A percentile compares a stretch with the other conserved stretches of the same genome.
phyloP scores from a whole-genome alignment of 805 yeast species.

The Suhomyces sp. region DNA sequence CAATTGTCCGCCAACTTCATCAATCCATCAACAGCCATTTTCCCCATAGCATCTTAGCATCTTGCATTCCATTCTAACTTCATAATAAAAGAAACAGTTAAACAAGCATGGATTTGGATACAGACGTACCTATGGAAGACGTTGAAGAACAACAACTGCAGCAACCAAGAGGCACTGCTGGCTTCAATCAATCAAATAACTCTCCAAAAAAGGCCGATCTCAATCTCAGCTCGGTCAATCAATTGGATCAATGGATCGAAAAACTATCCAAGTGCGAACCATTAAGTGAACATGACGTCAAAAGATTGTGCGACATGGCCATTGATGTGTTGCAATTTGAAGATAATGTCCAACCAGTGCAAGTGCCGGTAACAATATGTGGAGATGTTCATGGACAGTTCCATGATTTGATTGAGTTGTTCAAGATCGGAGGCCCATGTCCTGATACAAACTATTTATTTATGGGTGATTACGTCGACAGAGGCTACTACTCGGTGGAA shows the following conservation, averaged over 20 bases:
- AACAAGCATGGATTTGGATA: constrained; percentile 64
- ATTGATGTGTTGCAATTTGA: constrained; percentile 87
- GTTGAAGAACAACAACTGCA: constrained; percentile 50
- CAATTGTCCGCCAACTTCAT: background rate
- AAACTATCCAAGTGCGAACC: constrained; percentile 77
- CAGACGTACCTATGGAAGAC: constrained; percentile 84
- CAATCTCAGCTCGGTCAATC: constrained; percentile 47
- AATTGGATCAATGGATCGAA: constrained; percentile 86
- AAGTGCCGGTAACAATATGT: constrained; percentile 94
- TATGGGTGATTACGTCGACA: constrained; percentile 77
- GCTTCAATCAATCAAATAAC: constrained; percentile 5
- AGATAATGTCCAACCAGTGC: constrained; percentile 93
- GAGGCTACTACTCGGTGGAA: constrained; percentile 89
- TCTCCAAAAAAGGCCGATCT: constrained; percentile 34
- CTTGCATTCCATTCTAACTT: background rate
- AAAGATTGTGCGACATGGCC: constrained; percentile 82
- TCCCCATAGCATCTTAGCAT: background rate
- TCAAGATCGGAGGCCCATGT: constrained; percentile 76
- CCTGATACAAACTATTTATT: constrained; percentile 48
- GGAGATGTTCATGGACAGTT: constrained; percentile 97
- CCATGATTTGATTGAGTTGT: constrained; percentile 89
- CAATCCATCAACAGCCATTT: background rate
- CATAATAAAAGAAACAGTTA: background rate
- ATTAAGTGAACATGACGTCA: constrained; percentile 74
- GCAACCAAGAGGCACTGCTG: constrained; percentile 4